Evolutionary conservation across 129 eudicot genomes (phyloP).

Genomic region (Artemisia argyi): DNA sequence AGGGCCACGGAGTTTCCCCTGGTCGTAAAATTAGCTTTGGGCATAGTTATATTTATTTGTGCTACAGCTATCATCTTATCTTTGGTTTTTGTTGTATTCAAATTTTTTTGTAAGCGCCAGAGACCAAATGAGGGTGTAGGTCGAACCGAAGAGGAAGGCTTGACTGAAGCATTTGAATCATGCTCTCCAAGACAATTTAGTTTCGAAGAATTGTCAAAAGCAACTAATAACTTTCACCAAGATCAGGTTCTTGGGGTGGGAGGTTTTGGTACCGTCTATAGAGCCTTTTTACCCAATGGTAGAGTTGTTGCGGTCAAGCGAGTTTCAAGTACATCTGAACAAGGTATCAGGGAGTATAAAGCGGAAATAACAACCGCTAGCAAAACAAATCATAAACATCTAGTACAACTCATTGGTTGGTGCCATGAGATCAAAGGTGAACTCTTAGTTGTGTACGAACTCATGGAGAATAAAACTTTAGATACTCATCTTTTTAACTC

Average conservation of each 20-base stretch:
- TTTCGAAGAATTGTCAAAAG: not conserved
- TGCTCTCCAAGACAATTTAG: not conserved
- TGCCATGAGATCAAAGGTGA: not conserved
- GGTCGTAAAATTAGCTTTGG: too few relatives aligned
- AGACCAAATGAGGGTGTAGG: too few relatives aligned
- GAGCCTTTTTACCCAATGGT: not conserved
- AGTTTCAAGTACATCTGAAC: not conserved
- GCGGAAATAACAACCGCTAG: not conserved
- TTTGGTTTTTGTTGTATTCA: too few relatives aligned
- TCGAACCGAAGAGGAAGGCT: too few relatives aligned
- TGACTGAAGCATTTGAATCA: too few relatives aligned
- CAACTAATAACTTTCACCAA: not conserved
- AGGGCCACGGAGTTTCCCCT: too few relatives aligned
- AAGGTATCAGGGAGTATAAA: not conserved
- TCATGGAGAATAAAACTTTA: not conserved
- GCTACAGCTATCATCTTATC: too few relatives aligned
- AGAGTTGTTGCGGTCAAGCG: not conserved
- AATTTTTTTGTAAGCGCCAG: too few relatives aligned
- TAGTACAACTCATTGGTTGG: constrained; percentile 2
- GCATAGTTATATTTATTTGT: too few relatives aligned
- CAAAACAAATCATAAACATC: not conserved
- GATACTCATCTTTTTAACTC: constrained; percentile 1
- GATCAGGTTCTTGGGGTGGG: not conserved
- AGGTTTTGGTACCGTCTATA: not conserved
- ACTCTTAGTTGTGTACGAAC: not conserved